phyloP scores from a whole-genome alignment of 352 stramenopile genomes.

The Phytophthora podocarpi region DNA sequence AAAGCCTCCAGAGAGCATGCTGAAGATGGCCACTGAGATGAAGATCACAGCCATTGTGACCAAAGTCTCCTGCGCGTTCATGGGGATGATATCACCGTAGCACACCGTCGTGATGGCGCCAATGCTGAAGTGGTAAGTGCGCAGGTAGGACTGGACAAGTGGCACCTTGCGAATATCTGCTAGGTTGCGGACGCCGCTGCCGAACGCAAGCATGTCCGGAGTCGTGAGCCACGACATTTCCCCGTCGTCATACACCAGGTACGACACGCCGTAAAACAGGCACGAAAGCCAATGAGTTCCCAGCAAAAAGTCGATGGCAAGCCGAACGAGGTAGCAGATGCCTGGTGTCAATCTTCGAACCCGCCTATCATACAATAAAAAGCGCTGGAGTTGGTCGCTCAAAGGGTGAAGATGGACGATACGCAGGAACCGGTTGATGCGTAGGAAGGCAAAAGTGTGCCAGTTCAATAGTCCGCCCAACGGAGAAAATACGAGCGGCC shows the following conservation, averaged over 20 bases:
- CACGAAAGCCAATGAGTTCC: conserved; percentile 65
- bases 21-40: conserved; percentile 68
- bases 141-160: conserved; percentile 45
- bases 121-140: conserved; percentile 73
- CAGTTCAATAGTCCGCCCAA: conserved; percentile 42
- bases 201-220: conserved; percentile 63
- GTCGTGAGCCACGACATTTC: conserved; percentile 59
- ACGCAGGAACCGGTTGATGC: conserved; percentile 59
- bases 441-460: conserved; percentile 53
- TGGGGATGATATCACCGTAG: conserved; percentile 70
- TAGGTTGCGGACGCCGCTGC: conserved; percentile 27
- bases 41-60: conserved; percentile 65
- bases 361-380: conserved; percentile 56
- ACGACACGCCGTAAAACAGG: conserved; percentile 61
- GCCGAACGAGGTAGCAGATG: conserved; percentile 46
- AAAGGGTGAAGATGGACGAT: conserved; percentile 53
- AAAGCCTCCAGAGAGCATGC: conserved; percentile 75
- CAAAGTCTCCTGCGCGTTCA: conserved; percentile 66
- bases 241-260: conserved; percentile 42
- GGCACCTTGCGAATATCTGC: conserved; percentile 43
- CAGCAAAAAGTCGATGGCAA: conserved; percentile 55
- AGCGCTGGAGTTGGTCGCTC: conserved; percentile 51
- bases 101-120: conserved; percentile 78
- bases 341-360: conserved; percentile 28
- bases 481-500: conserved; percentile 16